Evolutionary conservation across 2,329 filamentous ascomycete genomes (phyloP), one percentile per base, ranked within the genome.

Genomic region (Uncinocarpus reesii): DNA sequence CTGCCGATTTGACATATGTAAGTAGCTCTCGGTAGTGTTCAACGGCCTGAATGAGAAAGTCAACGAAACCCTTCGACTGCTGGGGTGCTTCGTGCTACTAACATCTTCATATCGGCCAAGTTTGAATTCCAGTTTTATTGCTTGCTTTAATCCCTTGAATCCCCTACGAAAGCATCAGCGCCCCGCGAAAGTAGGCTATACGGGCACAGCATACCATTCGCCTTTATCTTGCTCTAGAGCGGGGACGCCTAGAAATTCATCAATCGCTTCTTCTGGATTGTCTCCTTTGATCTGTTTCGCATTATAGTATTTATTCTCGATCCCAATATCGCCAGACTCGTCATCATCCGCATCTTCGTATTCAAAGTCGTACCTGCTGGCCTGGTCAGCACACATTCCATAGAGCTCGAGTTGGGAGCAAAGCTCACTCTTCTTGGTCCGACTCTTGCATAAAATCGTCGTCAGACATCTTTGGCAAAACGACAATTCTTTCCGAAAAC

Each of bases 231-330:
- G 70, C 66, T 98, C 90, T 38, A 95, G 67, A 11, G 78, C 74
- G 4, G 87, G 88, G 54, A 98, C 83, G 26, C 80, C 84, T n/a
- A 96, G 71, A 60, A 98, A 98, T 65, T 96, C 90, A 29, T 82
- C 80, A 48, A 98, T 84, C 1, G 92, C 92, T 57, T 87, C 87
- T 60, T 92, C 80, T 0, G 90, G 88, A 50, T 89, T 87, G 53
- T 83, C 82, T 36, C 75, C 74, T 73, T 96, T 98, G 64, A 94
- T 81, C 71, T 96, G 90, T 70, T 98, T 98, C 36, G 92, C 92
- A 69, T 95, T 96, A 76, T 96, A 98, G 74, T 98, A 98, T 71
- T 95, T 95, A 74, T 98, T 98, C 66, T 98, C 92, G 65, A 96
- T 93, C 57, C 90, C 88, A 59, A 95, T 85, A 64, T 95, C 87